Base-by-base conservation (phyloP, 768 basidiomycete genomes). In the Auriscalpium vulgare region DNA sequence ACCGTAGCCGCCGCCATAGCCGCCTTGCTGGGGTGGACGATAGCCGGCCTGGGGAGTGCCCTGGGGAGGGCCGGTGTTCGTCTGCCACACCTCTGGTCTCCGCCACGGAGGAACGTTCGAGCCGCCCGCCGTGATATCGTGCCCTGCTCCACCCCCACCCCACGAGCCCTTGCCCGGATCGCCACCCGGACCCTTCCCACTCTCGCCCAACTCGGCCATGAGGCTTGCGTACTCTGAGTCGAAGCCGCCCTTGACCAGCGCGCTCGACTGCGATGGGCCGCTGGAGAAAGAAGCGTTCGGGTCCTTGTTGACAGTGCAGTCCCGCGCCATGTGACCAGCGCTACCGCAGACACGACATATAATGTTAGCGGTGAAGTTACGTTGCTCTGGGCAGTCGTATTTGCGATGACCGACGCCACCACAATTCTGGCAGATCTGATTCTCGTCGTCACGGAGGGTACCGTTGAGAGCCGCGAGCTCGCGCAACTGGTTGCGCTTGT, bases 281-380 rank as follows among this genome's bases (percentile, higher is more conserved):
- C 63, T 74, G 17, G 85, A 85, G 65, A 89, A 90, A 57, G 91
- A 88, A 71, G 54, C 60, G 29, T 40, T 21, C n/a, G 48, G 11
- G 23, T 60, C 61, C 67, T 85, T 92, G 72, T 92, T 90, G 68
- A 91, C 88, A 48, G 91, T 90, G 71, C 95, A 98, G 74, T 98
- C 95, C 63, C 95, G 87, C 50, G 95, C 95, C 95, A 99, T 97
- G 74, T 98, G 95, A 38, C 97, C 95, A 43, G 94, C 93, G 66
- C 92, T 95, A 59, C 95, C 95, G 71, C 97, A 99, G 66, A 95
- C 84, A 67, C 93, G 94, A 79, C 97, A 99, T 68, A 97, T 95
- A 76, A 99, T 95, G 77, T 95, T 95, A 75, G 97, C 97, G 63
- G 92, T 95, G 75, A 94, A 98, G 76, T 97, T 97, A 71, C 90